These are phyloP conservation scores for Allium fistulosum DNA, from an alignment of 106 monocot genomes.

Conservation along the genomic window DNA sequence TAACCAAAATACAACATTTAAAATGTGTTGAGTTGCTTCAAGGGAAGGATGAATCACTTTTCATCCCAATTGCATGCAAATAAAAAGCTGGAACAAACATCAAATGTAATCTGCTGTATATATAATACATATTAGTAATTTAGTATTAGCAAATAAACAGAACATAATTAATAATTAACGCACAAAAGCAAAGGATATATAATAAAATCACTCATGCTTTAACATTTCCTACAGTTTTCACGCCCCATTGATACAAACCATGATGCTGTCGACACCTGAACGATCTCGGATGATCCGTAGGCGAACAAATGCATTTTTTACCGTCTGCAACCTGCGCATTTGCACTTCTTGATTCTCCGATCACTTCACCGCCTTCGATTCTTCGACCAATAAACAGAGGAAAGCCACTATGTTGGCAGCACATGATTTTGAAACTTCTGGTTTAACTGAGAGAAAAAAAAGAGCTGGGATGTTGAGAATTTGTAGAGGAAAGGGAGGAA, in stretches of 20 bases:
- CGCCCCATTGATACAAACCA: constrained; percentile 5
- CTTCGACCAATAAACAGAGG: not conserved
- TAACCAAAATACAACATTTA: too few relatives aligned
- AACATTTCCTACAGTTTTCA: not conserved
- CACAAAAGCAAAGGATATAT: not conserved
- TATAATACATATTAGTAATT: too few relatives aligned
- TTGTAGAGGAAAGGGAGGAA: not conserved
- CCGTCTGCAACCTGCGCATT: not conserved
- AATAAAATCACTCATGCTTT: not conserved
- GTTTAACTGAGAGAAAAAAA: not conserved
- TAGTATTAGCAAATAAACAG: too few relatives aligned
- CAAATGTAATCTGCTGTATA: too few relatives aligned
- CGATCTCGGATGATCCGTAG: constrained; percentile 17
- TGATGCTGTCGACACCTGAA: constrained; percentile 17
- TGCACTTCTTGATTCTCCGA: not conserved
- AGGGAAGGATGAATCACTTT: too few relatives aligned
- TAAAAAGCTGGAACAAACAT: too few relatives aligned
- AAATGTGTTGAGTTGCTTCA: too few relatives aligned
- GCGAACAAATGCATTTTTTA: constrained; percentile 11
- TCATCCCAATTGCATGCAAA: too few relatives aligned
- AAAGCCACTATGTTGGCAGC: not conserved
- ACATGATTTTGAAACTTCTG: not conserved
- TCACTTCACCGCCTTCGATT: not conserved
- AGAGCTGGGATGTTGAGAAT: not conserved
- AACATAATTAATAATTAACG: not conserved